Conservation (phyloP, 2,329 filamentous ascomycete genomes). For the Achaetomium macrosporum region DNA sequence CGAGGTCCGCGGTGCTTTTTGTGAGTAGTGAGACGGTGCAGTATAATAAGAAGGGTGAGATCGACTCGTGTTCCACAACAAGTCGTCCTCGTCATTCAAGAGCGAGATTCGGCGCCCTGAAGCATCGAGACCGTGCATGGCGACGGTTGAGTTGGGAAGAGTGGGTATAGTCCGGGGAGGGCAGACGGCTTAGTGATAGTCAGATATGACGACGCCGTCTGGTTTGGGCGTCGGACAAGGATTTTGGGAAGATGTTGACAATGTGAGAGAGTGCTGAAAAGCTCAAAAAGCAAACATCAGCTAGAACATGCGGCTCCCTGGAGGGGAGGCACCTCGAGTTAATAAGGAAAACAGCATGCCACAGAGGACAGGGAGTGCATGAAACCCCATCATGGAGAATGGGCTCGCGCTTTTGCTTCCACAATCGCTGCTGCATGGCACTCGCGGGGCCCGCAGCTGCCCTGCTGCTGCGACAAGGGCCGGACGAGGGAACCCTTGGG, state of each 20-base stretch:
- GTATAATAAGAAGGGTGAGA: constrained; percentile 25
- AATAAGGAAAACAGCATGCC: constrained; percentile 2
- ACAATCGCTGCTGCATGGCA: neutral
- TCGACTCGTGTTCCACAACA: neutral
- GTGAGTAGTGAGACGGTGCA: constrained; percentile 21
- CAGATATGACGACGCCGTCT: too few relatives aligned
- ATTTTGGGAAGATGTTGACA: too few relatives aligned
- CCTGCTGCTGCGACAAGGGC: neutral
- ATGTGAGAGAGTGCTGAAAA: too few relatives aligned
- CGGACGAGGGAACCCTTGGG: neutral
- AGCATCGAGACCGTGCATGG: constrained; percentile 38
- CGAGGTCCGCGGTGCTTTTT: constrained; percentile 34
- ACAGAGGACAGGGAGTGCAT: constrained; percentile 11
- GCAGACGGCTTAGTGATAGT: neutral
- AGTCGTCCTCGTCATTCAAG: constrained; percentile 48
- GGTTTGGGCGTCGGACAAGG: too few relatives aligned
- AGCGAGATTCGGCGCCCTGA: constrained; percentile 54
- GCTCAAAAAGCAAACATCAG: neutral
- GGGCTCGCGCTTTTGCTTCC: neutral
- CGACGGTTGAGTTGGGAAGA: neutral
- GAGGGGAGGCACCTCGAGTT: neutral
- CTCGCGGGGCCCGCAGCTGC: too few relatives aligned
- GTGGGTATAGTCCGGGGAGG: neutral
- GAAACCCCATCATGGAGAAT: constrained; percentile 23
- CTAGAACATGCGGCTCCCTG: too few relatives aligned